Base-by-base conservation (phyloP, 352 stramenopile species). In the Phytophthora constricta region DNA sequence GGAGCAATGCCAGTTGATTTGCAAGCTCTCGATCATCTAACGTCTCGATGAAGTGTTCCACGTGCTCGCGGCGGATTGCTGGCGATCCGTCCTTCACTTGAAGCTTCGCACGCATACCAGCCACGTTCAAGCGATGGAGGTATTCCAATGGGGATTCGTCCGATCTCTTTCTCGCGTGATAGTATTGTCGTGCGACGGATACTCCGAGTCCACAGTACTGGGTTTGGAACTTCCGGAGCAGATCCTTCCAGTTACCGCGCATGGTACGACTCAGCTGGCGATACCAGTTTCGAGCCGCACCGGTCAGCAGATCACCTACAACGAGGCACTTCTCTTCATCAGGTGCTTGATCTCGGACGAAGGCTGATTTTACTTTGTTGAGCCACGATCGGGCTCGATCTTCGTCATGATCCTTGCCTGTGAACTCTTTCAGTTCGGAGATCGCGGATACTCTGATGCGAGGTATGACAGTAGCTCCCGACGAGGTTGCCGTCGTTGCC, bases 1-100 rank as follows among this genome's bases (percentile, higher is more conserved):
- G 34, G 0, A 65, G 19, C 10, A 59, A 10, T 0, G 50, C 39
- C 14, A 70, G 16, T 8, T 47, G 62, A 16, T 62, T 39, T 0
- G 52, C 61, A 1, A 69, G 27, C 3, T 63, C 61, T 0, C 7
- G 34, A 19, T 69, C 61, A 7, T 43, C 52, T 1, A 69, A 5
- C 0, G 60, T 69, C n/a, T 61, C 54, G 17, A 71, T 55, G 57
- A 56, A n/a, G n/a, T n/a, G n/a, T n/a, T n/a, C n/a, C n/a, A n/a
- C n/a, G n/a, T n/a, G n/a, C n/a, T n/a, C n/a, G 62, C 54, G 9
- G 22, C 48, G 20, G 33, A 19, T 14, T 33, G 27, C 1, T 11
- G 41, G 8, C n/a, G 31, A 2, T 4, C 48, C 55, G 19, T 62
- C 53, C 19, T 57, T 58, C 45, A 70, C 42, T 34, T 46, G 16